These are phyloP conservation scores for Trichomonas vaginalis DNA, from an alignment of 208 protist genomes.

Conservation along the genomic window DNA sequence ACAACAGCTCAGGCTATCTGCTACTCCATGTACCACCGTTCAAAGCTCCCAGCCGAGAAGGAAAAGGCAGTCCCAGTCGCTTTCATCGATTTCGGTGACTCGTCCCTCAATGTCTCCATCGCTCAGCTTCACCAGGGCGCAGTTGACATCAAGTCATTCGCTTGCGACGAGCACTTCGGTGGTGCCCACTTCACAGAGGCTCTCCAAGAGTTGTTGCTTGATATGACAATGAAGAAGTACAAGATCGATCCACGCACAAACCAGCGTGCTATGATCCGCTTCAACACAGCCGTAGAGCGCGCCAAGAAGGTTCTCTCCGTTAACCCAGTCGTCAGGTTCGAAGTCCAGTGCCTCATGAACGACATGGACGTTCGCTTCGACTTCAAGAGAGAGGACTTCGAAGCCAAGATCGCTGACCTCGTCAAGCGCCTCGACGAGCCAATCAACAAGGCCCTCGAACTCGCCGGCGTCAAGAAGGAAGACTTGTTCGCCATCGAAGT, in stretches of 20 bases:
- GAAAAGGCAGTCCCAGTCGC: conserved; percentile 7
- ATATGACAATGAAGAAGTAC: conserved; percentile 17
- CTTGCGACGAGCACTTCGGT: conserved; percentile 22
- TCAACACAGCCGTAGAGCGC: conserved; percentile 8
- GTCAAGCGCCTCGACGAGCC: conserved; percentile 22
- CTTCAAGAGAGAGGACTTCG: conserved; percentile 27
- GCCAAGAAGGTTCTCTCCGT: conserved; percentile 27
- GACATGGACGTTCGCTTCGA: conserved; percentile 25
- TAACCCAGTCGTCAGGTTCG: conserved; percentile 22
- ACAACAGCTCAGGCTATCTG: conserved; percentile 27
- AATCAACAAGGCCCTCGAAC: conserved; percentile 20
- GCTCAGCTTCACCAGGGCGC: background rate
- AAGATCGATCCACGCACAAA: conserved; percentile 26
- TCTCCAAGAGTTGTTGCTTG: conserved; percentile 16
- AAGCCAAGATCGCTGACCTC: background rate
- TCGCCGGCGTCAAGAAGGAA: conserved; percentile 11
- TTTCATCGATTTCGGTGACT: conserved; percentile 33
- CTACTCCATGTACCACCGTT: conserved; percentile 24
- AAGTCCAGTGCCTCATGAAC: conserved; percentile 30
- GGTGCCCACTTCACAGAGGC: conserved; percentile 24
- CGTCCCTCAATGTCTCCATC: conserved; percentile 14
- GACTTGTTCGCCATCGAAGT: conserved; percentile 31
- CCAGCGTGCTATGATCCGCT: conserved; percentile 18
- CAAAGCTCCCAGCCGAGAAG: background rate
- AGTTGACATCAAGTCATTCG: conserved; percentile 23